Base-by-base conservation (phyloP, 2,329 filamentous ascomycete genomes). In the Curvularia sp. region DNA sequence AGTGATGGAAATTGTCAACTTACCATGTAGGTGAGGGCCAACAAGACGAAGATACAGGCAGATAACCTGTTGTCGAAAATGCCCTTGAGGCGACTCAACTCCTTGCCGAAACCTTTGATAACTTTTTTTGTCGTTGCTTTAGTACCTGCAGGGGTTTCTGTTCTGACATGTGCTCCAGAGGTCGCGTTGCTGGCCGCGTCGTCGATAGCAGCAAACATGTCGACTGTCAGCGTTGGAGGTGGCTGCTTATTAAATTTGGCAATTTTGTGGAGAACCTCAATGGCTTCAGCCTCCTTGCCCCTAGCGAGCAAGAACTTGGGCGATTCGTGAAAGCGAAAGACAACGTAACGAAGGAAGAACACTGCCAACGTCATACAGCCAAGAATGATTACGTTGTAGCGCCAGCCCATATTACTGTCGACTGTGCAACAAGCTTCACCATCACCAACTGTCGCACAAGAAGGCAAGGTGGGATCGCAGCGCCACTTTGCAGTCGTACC, bases 401-500 rank as follows among this genome's bases (percentile, higher is more conserved):
- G 65, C 69, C 70, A 73, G n/a, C 70, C 70, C 70, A 73, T 73
- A 41, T 73, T 73, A 47, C 61, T 67, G 30, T 41, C 55, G 4
- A 58, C 55, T 6, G 55, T 58, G 23, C 55, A 58, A 13, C 55
- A 58, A n/a, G 25, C 45, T 21, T 49, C 46, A 38, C 55, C 55
- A 18, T 52, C 15, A 21, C 9, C 32, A 25, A 45, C 55, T 13
- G 34, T n/a, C 15, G 38, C 61, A 52, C 70, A 72, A 8, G 68
- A 65, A 1, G 50, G 58, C 9, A 70, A 28, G 12, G 36, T 39
- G 13, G 63, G 57, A n/a, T 68, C 65, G 32, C 70, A 73, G 15
- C 70, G 70, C 66, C 66, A 73, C 50, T 68, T 71, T 4, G 70
- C 70, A 13, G 70, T 63, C 1, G 70, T 73, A 3, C 70, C 70